Evolutionary conservation across 2,329 filamentous ascomycete genomes (phyloP), one percentile per base, ranked within the genome.

Genomic region (Aspergillus thermomutatus): DNA sequence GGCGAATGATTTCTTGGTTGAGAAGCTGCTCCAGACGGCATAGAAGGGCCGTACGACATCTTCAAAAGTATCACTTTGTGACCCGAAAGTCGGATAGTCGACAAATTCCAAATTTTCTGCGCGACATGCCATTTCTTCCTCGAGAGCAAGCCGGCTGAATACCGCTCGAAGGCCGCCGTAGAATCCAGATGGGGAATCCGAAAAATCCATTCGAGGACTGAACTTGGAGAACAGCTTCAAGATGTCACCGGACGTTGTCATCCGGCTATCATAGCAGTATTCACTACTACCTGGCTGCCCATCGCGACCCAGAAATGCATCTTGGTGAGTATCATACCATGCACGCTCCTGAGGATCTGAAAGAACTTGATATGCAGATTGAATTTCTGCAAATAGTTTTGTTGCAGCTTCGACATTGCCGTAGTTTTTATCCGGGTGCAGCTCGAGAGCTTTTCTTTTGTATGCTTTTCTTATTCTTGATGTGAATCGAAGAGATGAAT

Each of bases 271-370:
- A 63, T 87, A 77, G 47, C 88, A 86, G 63, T 85, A 86, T 54
- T 84, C 79, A 37, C 80, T 81, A 49, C 77, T 74, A 63, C 69
- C 67, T 9, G 68, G 67, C 9, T 64, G 67, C 47, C 73, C 84
- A 56, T 84, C 81, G 41, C 87, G 88, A 28, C 84, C 83, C 60
- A 97, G 78, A 60, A 97, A 95, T 51, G 89, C 87, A 64, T 92
- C 87, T 59, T 91, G 88, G 71, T 99, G 94, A 2, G 92, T 92
- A 75, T 99, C 93, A 77, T 99, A 99, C 94, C 94, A 99, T 31
- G 92, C 89, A 65, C 94, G 86, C 73, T 99, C 94, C 72, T 99
- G 93, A 10, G 92, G 87, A 72, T 99, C 94, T 1, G 92, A 96
- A 1, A 99, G 83, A n/a, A 99, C 86, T 73, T 97, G 91, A 72